These are phyloP conservation scores for Panellus pusillus DNA, from an alignment of 768 basidiomycete species.

Conservation along the genomic window DNA sequence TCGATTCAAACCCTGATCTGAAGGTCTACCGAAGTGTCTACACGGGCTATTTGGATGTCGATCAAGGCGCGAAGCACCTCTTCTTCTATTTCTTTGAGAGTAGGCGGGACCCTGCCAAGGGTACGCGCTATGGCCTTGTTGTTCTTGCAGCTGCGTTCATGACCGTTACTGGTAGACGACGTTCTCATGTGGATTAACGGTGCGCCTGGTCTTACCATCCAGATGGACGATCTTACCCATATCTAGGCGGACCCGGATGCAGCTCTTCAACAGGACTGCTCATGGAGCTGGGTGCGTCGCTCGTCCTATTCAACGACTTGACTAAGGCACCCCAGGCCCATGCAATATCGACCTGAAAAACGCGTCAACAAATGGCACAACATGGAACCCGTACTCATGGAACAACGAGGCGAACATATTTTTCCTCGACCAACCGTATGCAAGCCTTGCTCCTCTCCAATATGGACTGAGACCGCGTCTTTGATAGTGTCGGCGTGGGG, in stretches of 20 bases:
- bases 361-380: slow-evolving; percentile 55
- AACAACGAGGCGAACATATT: slow-evolving; percentile 68
- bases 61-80: slow-evolving; percentile 57
- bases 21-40: slow-evolving; percentile 30
- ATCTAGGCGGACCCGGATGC: slow-evolving; percentile 46
- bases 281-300: slow-evolving; percentile 67
- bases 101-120: slow-evolving; percentile 53
- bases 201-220: neutral
- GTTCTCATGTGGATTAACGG: slow-evolving; percentile 75
- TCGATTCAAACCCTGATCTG: neutral
- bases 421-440: slow-evolving; percentile 67
- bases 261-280: slow-evolving; percentile 60
- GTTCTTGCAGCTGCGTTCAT: slow-evolving; percentile 25
- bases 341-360: slow-evolving; percentile 57
- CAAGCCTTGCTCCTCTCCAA: neutral
- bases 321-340: slow-evolving; percentile 29
- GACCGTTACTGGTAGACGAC: slow-evolving; percentile 52
- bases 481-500: slow-evolving; percentile 60
- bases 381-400: slow-evolving; percentile 67
- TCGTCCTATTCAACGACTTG: neutral
- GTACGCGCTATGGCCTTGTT: slow-evolving; percentile 28
- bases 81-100: slow-evolving; percentile 82
- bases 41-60: slow-evolving; percentile 42
- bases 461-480: neutral
- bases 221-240: no score